These are phyloP conservation scores for Talaromyces marneffei DNA, from an alignment of 2,329 filamentous ascomycete genomes.

Conservation along the genomic window DNA sequence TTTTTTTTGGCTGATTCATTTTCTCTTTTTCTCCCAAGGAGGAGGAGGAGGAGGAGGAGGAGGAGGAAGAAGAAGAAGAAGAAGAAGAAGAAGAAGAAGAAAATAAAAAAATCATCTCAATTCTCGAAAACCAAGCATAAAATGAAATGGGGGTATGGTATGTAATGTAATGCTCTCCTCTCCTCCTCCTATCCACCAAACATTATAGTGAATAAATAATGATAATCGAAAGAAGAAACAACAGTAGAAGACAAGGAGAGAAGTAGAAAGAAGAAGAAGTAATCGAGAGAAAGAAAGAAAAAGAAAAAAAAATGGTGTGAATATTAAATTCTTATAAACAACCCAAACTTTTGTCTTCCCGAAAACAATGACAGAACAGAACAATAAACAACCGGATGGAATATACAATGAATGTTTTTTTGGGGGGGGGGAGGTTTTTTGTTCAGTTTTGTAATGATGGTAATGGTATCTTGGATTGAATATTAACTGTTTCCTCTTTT, in stretches of 20 bases:
- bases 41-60: too few species aligned
- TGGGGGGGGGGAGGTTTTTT: not conserved
- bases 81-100: not conserved
- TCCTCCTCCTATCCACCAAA: not conserved
- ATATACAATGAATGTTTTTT: not conserved
- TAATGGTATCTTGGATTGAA: constrained; percentile 8
- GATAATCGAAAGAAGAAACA: not conserved
- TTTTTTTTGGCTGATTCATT: too few species aligned
- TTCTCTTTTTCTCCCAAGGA: too few species aligned
- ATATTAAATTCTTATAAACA: constrained; percentile 12
- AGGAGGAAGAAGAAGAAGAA: not conserved
- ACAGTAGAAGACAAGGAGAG: not conserved
- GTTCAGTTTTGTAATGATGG: not conserved
- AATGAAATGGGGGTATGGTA: not conserved
- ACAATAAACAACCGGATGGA: not conserved
- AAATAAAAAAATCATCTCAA: not conserved
- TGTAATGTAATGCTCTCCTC: not conserved
- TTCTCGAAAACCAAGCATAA: not conserved
- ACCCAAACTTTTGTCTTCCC: constrained; percentile 18
- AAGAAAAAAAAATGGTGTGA: not conserved
- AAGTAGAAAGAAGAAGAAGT: not conserved
- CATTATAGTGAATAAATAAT: not conserved
- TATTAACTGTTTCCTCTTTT: not conserved
- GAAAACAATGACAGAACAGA: constrained; percentile 2
- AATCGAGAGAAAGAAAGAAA: not conserved